phyloP scores from a whole-genome alignment of 176 grass and related monocot genomes.

The Triticum timopheevii region DNA sequence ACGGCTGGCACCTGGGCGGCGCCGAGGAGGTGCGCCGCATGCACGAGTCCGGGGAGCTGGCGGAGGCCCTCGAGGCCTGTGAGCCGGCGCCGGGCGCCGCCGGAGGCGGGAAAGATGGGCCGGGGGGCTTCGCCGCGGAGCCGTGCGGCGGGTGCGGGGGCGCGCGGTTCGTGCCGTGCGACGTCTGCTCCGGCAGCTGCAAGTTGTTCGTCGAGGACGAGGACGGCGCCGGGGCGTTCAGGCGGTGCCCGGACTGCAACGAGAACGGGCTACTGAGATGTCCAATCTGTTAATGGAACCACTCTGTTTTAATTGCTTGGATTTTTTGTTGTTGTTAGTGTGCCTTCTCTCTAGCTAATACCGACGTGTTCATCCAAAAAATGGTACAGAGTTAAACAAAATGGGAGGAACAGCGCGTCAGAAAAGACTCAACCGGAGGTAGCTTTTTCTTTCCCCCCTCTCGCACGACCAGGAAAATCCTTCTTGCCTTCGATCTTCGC shows the following conservation, averaged over 20 bases:
- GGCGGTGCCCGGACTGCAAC: constrained; percentile 80
- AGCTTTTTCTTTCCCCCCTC: too few relatives aligned
- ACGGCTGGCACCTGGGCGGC: constrained; percentile 60
- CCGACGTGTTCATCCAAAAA: too few relatives aligned
- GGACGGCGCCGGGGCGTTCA: constrained; percentile 50
- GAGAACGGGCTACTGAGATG: constrained; percentile 92
- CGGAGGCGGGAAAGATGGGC: not conserved
- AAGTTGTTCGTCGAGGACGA: constrained; percentile 74
- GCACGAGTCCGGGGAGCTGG: constrained; percentile 73
- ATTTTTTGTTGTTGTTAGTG: not conserved
- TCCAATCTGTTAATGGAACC: constrained; percentile 41
- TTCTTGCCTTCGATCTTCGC: too few relatives aligned
- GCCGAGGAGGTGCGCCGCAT: constrained; percentile 60
- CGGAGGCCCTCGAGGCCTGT: constrained; percentile 27
- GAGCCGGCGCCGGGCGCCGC: constrained; percentile 1
- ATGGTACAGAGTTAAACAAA: too few relatives aligned
- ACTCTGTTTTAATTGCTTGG: not conserved
- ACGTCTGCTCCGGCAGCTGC: constrained; percentile 84
- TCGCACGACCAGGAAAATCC: too few relatives aligned
- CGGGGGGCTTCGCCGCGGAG: not conserved
- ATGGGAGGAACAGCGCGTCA: too few relatives aligned
- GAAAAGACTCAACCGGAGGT: too few relatives aligned
- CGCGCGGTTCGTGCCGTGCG: constrained; percentile 70
- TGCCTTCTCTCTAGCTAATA: not conserved
- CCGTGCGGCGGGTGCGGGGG: constrained; percentile 59